Conservation (phyloP, 1,139 yeast species). For the Hanseniaspora gamundiae region DNA sequence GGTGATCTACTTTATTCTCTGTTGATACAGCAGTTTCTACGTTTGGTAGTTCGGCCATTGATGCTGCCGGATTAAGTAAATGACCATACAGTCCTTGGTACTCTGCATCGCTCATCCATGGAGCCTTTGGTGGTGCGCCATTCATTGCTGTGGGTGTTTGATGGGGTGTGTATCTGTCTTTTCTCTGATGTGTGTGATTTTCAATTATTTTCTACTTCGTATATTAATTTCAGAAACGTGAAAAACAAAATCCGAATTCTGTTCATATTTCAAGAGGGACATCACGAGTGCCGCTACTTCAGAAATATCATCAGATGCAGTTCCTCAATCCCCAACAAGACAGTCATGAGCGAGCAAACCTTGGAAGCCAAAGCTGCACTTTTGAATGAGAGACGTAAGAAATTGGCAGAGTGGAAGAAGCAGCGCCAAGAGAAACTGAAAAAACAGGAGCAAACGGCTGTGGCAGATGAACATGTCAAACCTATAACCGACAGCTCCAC, state of each 20-base stretch:
- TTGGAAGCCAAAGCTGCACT: constrained; percentile 3
- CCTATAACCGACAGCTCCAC: constrained; percentile 14
- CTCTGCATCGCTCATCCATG: constrained; percentile 29
- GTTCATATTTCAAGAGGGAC: too few species aligned
- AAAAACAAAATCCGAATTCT: too few species aligned
- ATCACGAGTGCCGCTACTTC: too few species aligned
- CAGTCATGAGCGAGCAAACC: constrained; percentile 1
- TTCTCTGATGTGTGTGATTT: not conserved
- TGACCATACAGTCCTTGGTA: constrained; percentile 22
- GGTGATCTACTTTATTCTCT: constrained; percentile 8
- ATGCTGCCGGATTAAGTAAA: not conserved
- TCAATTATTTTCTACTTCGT: not conserved
- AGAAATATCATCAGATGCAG: too few species aligned
- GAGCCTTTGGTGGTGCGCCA: constrained; percentile 10
- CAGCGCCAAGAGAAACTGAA: constrained; percentile 23
- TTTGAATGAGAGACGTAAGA: constrained; percentile 24
- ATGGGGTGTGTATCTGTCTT: not conserved
- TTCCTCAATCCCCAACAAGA: too few species aligned
- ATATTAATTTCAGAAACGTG: not conserved
- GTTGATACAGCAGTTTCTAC: constrained; percentile 10
- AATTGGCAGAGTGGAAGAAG: constrained; percentile 30
- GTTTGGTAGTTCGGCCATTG: not conserved
- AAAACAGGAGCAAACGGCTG: constrained; percentile 4
- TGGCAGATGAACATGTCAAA: constrained; percentile 22
- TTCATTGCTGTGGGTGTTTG: constrained; percentile 2